phyloP scores from a whole-genome alignment of 257 asterid species.

The Eustoma russellianum region DNA sequence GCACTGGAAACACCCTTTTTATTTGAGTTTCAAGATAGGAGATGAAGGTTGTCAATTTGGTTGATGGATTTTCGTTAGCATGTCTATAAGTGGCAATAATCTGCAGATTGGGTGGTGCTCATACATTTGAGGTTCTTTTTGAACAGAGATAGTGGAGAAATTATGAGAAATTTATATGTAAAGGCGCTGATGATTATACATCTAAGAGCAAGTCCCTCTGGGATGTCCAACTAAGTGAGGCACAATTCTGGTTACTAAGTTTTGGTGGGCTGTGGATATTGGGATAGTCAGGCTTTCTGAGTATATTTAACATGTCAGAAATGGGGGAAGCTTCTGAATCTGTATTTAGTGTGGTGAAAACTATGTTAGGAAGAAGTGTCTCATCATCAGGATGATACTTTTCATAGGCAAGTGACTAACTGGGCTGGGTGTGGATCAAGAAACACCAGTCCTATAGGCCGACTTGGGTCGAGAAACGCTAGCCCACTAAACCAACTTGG shows the following conservation, averaged over 20 bases:
- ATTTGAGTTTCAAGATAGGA: too few relatives aligned
- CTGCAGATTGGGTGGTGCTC: too few relatives aligned
- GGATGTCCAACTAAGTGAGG: neutral
- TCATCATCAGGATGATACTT: conserved; percentile 46
- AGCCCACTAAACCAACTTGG: conserved; percentile 65
- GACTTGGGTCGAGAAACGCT: conserved; percentile 62
- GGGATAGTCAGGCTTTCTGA: conserved; percentile 10
- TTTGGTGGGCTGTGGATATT: neutral
- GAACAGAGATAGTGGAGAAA: too few relatives aligned
- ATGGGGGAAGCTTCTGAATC: conserved; percentile 57
- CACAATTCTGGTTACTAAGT: conserved; percentile 6
- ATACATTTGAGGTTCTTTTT: too few relatives aligned
- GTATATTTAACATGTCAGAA: conserved; percentile 17
- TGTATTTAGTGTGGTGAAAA: conserved; percentile 35
- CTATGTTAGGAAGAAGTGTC: conserved; percentile 43
- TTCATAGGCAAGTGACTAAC: conserved; percentile 44
- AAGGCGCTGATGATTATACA: too few relatives aligned
- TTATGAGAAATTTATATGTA: too few relatives aligned
- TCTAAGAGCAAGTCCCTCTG: too few relatives aligned
- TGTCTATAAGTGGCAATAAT: too few relatives aligned
- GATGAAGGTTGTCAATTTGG: too few relatives aligned
- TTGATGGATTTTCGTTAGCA: too few relatives aligned
- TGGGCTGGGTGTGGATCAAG: conserved; percentile 69
- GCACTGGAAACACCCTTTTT: too few relatives aligned
- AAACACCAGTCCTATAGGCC: conserved; percentile 78